These are phyloP conservation scores for Russula brevipes DNA, from an alignment of 768 basidiomycete species.

Conservation along the genomic window DNA sequence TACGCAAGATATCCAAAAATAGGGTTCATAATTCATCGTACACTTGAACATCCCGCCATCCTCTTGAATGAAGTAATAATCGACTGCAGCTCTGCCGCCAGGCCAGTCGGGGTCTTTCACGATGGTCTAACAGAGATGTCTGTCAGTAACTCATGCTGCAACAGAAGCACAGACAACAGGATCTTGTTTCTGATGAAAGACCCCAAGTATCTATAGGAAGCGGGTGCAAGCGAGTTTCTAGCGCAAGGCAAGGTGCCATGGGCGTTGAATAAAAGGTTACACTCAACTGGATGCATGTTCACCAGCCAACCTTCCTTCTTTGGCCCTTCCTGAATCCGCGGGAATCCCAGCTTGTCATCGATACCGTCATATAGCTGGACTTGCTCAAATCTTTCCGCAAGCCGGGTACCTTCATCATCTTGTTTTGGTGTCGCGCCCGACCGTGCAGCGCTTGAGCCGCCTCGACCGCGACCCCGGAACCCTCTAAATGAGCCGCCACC, in stretches of 20 bases:
- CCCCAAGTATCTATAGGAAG: not conserved
- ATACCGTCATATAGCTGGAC: conserved; percentile 74
- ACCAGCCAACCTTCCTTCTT: conserved; percentile 88
- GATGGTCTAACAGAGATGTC: conserved; percentile 52
- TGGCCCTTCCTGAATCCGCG: conserved; percentile 70
- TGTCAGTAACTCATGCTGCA: not conserved
- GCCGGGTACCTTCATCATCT: conserved; percentile 86
- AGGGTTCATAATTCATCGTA: conserved; percentile 89
- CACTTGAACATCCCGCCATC: conserved; percentile 96
- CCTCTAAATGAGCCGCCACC: conserved; percentile 38
- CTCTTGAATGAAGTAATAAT: conserved; percentile 96
- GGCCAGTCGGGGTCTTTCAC: conserved; percentile 82
- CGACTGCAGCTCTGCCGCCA: conserved; percentile 83
- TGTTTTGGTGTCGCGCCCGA: conserved; percentile 55
- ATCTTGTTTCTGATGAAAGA: not conserved
- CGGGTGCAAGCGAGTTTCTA: too few species aligned
- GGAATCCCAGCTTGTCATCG: conserved; percentile 91
- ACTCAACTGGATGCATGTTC: conserved; percentile 94
- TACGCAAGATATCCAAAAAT: conserved; percentile 91
- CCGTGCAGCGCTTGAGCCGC: conserved; percentile 33
- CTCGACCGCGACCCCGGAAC: conserved; percentile 46
- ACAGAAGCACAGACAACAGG: not conserved
- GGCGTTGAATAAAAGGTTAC: not conserved
- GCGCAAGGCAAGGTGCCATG: not conserved
- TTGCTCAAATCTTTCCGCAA: conserved; percentile 82